A percentile compares a stretch with the other conserved stretches of the same genome.
These are phyloP conservation scores for Spencermartinsiella europaea DNA, from an alignment of 805 yeast genomes.

Conservation along the genomic window DNA sequence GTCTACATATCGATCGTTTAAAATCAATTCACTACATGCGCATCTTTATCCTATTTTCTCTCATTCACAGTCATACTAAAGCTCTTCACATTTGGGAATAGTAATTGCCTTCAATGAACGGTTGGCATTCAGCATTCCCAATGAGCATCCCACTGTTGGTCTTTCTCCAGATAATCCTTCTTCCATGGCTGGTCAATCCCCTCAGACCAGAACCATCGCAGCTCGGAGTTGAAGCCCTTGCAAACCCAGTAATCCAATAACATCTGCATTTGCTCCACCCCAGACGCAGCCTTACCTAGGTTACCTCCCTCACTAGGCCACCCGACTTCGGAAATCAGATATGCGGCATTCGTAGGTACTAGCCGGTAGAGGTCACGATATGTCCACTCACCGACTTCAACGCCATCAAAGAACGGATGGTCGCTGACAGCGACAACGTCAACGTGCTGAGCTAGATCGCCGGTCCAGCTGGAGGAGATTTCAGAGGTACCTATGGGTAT, in stretches of 20 bases:
- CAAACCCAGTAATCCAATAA: constrained; percentile 54
- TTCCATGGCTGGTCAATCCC: constrained; percentile 77
- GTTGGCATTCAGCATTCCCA: constrained; percentile 61
- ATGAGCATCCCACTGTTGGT: constrained; percentile 57
- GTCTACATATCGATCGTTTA: no score
- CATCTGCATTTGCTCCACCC: constrained; percentile 37
- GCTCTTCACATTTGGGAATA: constrained; percentile 36
- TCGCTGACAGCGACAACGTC: constrained; percentile 60
- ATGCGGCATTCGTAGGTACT: constrained; percentile 13
- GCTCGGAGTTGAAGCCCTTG: constrained; percentile 32
- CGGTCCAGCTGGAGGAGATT: constrained; percentile 43
- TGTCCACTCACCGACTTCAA: constrained; percentile 46
- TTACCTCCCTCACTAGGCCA: constrained; percentile 67
- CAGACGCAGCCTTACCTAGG: constrained; percentile 44
- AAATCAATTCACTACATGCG: no score
- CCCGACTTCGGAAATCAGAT: constrained; percentile 59
- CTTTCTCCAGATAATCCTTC: constrained; percentile 43
- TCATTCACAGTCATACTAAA: no score
- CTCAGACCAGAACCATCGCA: constrained; percentile 58
- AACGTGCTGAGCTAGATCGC: constrained; percentile 37
- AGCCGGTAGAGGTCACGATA: constrained; percentile 43
- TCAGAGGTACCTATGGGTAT: constrained; percentile 63
- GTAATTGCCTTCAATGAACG: constrained; percentile 39
- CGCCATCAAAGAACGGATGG: constrained; percentile 67
- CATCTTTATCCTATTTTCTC: no score